phyloP scores from a whole-genome alignment of 208 protist genomes.

The Acanthamoeba sp. region DNA sequence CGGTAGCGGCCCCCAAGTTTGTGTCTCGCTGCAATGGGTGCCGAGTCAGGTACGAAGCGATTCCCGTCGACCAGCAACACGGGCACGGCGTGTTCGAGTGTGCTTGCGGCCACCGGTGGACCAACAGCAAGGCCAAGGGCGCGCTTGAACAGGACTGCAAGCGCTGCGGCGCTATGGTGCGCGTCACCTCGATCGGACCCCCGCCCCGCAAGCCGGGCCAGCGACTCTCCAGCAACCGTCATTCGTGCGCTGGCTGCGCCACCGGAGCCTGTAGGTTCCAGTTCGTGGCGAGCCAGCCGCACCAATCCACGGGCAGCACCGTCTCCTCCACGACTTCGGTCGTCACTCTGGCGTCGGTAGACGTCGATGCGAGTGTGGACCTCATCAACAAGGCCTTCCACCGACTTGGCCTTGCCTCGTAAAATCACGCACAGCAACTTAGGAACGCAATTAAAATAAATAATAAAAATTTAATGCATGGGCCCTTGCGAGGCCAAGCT shows the following conservation, averaged over 20 bases:
- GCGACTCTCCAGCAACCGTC: not conserved
- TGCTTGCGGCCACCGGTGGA: not conserved
- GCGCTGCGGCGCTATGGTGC: conserved; percentile 7
- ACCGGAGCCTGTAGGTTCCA: conserved; percentile 15
- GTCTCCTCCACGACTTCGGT: conserved; percentile 4
- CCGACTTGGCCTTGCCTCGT: not conserved
- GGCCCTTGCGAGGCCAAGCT: too few species aligned
- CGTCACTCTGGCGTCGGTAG: not conserved
- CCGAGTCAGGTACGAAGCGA: not conserved
- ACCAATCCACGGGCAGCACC: not conserved
- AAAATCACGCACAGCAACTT: not conserved
- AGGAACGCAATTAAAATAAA: too few species aligned
- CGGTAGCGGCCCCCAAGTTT: not conserved
- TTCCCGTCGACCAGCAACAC: not conserved
- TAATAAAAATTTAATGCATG: too few species aligned
- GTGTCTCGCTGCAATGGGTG: not conserved
- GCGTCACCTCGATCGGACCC: not conserved
- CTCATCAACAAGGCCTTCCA: not conserved
- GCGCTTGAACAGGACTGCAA: conserved; percentile 22
- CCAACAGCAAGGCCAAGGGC: conserved; percentile 58
- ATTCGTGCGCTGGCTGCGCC: conserved; percentile 34
- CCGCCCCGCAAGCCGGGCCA: not conserved
- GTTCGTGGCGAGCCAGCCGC: not conserved
- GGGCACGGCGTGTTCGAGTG: not conserved
- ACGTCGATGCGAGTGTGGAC: not conserved